A percentile compares a stretch with the other conserved stretches of the same genome.
Evolutionary conservation across 2,329 filamentous ascomycete species (phyloP).

Genomic region (Colletotrichum cordylinicola): DNA sequence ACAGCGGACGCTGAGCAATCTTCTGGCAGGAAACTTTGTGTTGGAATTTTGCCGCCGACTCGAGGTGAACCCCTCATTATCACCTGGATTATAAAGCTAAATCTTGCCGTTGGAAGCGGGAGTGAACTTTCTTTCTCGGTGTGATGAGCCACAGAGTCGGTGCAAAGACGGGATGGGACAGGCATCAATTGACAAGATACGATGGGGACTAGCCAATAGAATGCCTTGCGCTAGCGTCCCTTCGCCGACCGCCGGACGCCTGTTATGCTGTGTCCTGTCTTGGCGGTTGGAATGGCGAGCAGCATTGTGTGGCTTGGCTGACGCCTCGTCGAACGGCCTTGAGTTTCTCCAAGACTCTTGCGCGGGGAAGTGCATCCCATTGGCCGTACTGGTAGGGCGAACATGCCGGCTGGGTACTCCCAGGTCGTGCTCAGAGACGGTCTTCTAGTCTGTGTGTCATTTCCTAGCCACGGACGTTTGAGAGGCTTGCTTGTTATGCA

Average conservation of each 20-base stretch:
- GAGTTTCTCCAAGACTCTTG: background rate
- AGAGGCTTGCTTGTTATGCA: background rate
- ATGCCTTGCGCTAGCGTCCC: background rate
- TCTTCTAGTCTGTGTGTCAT: background rate
- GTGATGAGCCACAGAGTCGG: background rate
- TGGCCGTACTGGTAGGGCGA: background rate
- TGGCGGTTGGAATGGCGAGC: background rate
- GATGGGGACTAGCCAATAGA: background rate
- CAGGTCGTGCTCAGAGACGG: no score
- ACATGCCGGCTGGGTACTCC: background rate
- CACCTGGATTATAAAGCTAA: background rate
- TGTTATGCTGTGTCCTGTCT: background rate
- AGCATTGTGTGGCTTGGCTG: constrained; percentile 11
- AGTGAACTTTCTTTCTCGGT: background rate
- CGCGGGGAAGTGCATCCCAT: background rate
- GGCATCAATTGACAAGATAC: background rate
- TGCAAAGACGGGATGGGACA: background rate
- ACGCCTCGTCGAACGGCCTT: constrained; percentile 10
- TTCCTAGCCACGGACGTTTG: background rate
- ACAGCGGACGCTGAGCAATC: background rate
- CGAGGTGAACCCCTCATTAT: background rate
- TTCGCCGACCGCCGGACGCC: background rate
- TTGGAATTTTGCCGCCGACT: background rate
- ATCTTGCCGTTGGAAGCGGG: background rate
- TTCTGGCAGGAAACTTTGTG: background rate